Evolutionary conservation across 805 yeast species (phyloP), one percentile per base, ranked within the genome.

Genomic region (Monosporozyma servazzii): DNA sequence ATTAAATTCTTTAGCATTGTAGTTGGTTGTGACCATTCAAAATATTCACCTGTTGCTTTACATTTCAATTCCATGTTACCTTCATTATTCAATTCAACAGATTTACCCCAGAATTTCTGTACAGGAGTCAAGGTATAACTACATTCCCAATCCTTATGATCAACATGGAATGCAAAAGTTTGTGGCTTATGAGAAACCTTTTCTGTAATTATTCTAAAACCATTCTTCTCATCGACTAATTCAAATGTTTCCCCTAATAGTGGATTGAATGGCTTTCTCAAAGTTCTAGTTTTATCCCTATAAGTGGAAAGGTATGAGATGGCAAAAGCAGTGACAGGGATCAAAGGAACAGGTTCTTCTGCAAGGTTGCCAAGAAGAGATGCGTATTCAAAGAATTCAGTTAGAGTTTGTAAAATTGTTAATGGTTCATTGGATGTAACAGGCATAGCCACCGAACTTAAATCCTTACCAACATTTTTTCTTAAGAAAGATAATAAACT

Each of bases 31-130:
- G 73, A 65, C 91, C 95, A 93, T 54, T 81, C 79, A 61, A 82
- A 86, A 10, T 66, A 58, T 59, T 87, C 96, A 1, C 88, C 89
- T 0, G 83, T 75, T 2, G 71, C 60, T 52, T 78, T 77, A 45
- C 83, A 71, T 2, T 74, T 72, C 39, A 93, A 71, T 45, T 75
- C 76, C 3, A 85, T 71, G 13, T 73, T 72, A 39, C 99, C 99
- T 44, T 77, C 80, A 56, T 88, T 87, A 46, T 78, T 77, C 52
- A 93, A 71, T 65, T 93, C 98, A 7, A 87, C 81, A 27, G 90
- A 82, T 69, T 91, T 93, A 48, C 98, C 97, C 95, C 97, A 91
- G 61, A 88, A 87, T 65, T 89, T 88, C 60, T 90, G 96, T 21
- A 78, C 77, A 0, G 96, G 96, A 25, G 80, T 71, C 3, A 86